phyloP scores from a whole-genome alignment of 192 early-diverging fungal genomes.

The Backusella mclennaniae region DNA sequence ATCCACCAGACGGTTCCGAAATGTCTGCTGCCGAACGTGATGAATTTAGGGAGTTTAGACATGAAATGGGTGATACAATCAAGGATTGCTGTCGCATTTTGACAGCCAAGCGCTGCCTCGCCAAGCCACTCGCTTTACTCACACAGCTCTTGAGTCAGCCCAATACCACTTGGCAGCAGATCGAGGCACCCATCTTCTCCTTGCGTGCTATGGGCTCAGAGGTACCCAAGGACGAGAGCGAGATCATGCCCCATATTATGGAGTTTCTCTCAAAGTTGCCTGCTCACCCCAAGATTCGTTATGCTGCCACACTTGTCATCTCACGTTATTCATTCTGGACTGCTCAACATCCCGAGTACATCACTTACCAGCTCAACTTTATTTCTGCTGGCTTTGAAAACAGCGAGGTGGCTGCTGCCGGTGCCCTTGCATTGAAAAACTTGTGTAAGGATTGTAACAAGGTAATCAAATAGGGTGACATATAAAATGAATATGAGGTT shows the following conservation, averaged over 20 bases:
- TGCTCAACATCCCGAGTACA: constrained; percentile 78
- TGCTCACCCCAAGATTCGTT: constrained; percentile 89
- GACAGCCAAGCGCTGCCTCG: constrained; percentile 72
- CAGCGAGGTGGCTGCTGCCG: constrained; percentile 79
- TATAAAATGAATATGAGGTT: too few species aligned
- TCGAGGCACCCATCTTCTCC: constrained; percentile 94
- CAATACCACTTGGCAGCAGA: constrained; percentile 77
- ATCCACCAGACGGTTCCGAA: constrained; percentile 65
- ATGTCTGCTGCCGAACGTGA: constrained; percentile 91
- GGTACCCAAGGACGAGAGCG: constrained; percentile 66
- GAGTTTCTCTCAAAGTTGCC: constrained; percentile 83
- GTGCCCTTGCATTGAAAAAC: constrained; percentile 83
- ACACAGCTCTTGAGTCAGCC: constrained; percentile 33
- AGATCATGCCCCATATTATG: constrained; percentile 90
- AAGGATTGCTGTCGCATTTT: constrained; percentile 91
- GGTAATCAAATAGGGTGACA: constrained; percentile 44
- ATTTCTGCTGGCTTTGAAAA: constrained; percentile 91
- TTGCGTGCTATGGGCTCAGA: constrained; percentile 91
- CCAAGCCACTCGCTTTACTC: constrained; percentile 61
- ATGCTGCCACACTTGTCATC: constrained; percentile 95
- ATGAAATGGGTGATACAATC: constrained; percentile 94
- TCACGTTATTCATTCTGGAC: constrained; percentile 97
- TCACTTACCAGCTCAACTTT: constrained; percentile 90
- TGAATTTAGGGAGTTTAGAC: constrained; percentile 95
- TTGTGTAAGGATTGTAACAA: constrained; percentile 88